A percentile compares a stretch with the other conserved stretches of the same genome.
Evolutionary conservation across 208 protist genomes (phyloP).

Genomic region (Lotmaria passim): DNA sequence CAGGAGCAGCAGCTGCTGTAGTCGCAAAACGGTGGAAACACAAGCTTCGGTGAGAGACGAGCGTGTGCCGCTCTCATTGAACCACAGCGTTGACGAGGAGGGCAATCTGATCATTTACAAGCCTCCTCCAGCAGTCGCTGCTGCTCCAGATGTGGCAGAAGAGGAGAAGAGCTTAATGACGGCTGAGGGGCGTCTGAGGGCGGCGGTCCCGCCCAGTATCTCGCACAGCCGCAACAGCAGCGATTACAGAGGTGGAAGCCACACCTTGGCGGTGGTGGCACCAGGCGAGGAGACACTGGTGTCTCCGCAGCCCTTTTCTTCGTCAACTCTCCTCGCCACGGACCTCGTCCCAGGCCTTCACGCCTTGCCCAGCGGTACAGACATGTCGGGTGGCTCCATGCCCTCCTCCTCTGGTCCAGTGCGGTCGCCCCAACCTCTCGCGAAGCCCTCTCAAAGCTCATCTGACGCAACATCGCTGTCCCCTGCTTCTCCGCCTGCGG

Average conservation of each 20-base stretch:
- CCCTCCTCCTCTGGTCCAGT: neutral
- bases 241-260: neutral
- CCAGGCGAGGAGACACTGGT: neutral
- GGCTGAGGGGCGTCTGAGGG: neutral
- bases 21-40: neutral
- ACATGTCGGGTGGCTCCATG: conserved; percentile 5
- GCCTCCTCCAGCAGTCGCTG: neutral
- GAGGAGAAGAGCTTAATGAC: neutral
- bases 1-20: neutral
- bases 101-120: conserved; percentile 1
- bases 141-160: too few species aligned
- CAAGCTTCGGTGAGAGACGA: neutral
- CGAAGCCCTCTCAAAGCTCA: neutral
- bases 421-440: neutral
- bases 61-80: neutral
- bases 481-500: neutral
- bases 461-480: neutral
- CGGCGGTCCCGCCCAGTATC: neutral
- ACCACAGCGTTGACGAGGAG: conserved; percentile 1
- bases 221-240: conserved; percentile 1
- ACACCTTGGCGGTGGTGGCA: neutral
- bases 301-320: neutral
- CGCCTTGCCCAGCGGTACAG: conserved; percentile 4
- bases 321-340: neutral
- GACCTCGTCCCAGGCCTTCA: neutral